These are phyloP conservation scores for Ustilago xerochloae DNA, from an alignment of 1,284 basidiomycete genomes.

Conservation along the genomic window DNA sequence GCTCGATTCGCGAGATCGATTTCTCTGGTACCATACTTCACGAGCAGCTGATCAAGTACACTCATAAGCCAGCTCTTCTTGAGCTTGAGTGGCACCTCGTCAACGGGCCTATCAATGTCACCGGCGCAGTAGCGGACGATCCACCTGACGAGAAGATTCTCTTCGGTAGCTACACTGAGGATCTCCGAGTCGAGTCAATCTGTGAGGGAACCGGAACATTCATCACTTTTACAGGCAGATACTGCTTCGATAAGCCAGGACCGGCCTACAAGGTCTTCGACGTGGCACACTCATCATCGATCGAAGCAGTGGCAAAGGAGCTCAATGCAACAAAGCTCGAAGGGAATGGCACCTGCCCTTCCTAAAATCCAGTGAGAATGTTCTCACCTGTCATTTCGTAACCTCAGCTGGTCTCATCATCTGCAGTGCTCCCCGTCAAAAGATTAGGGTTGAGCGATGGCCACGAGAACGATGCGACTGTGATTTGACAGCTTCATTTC, in stretches of 20 bases:
- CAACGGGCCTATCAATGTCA: conserved; percentile 35
- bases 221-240: conserved; percentile 27
- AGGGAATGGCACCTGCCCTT: conserved; percentile 32
- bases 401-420: too few species aligned
- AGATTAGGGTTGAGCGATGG: too few species aligned
- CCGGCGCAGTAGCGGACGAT: conserved; percentile 30
- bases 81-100: conserved; percentile 37
- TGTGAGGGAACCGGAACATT: conserved; percentile 25
- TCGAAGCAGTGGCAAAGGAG: conserved; percentile 24
- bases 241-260: conserved; percentile 35
- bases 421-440: not conserved
- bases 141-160: conserved; percentile 22
- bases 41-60: conserved; percentile 34
- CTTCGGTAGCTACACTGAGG: conserved; percentile 35
- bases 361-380: too few species aligned
- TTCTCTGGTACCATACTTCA: conserved; percentile 32
- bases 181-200: conserved; percentile 30
- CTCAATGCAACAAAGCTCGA: conserved; percentile 23
- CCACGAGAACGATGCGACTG: too few species aligned
- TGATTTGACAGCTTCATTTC: too few species aligned
- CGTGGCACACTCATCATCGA: conserved; percentile 17
- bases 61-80: conserved; percentile 17
- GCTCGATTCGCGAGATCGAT: conserved; percentile 34
- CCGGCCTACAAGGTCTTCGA: conserved; percentile 38
- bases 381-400: not conserved